A percentile compares a stretch with the other conserved stretches of the same genome.
Evolutionary conservation across 2,329 filamentous ascomycete species (phyloP).

Genomic region (Teratosphaeriaceae sp.): DNA sequence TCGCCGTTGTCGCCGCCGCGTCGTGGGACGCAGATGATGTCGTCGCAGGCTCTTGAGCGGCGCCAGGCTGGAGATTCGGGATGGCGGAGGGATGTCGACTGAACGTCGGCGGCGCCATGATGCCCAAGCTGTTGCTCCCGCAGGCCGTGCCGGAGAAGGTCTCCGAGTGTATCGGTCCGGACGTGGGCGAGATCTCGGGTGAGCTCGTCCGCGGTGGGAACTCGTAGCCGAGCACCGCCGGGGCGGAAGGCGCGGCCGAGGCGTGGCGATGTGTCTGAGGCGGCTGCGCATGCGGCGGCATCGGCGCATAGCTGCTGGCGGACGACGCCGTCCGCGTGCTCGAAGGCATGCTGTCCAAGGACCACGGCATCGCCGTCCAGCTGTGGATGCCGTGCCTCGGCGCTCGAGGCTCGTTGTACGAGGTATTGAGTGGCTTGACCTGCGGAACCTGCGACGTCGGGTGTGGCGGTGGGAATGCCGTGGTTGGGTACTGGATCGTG

Average conservation of each 20-base stretch:
- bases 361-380: constrained; percentile 26
- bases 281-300: neutral
- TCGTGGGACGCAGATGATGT: constrained; percentile 12
- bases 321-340: constrained; percentile 7
- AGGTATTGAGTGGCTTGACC: constrained; percentile 19
- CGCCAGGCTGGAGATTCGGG: neutral
- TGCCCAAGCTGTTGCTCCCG: neutral
- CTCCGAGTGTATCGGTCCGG: constrained; percentile 14
- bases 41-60: constrained; percentile 10
- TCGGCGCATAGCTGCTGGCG: neutral
- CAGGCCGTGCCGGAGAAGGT: constrained; percentile 15
- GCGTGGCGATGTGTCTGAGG: neutral
- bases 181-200: constrained; percentile 19
- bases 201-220: constrained; percentile 13
- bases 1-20: constrained; percentile 12
- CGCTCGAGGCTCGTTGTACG: constrained; percentile 15
- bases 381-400: constrained; percentile 25
- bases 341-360: constrained; percentile 9
- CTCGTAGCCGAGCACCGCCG: neutral
- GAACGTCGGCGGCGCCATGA: constrained; percentile 16
- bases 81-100: constrained; percentile 9
- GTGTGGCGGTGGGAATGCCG: constrained; percentile 10
- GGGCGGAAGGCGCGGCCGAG: neutral
- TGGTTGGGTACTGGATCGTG: constrained; percentile 15
- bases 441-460: constrained; percentile 16